Evolutionary conservation across 139 green algal genomes (phyloP).

Genomic region (Chlorella vulgaris): DNA sequence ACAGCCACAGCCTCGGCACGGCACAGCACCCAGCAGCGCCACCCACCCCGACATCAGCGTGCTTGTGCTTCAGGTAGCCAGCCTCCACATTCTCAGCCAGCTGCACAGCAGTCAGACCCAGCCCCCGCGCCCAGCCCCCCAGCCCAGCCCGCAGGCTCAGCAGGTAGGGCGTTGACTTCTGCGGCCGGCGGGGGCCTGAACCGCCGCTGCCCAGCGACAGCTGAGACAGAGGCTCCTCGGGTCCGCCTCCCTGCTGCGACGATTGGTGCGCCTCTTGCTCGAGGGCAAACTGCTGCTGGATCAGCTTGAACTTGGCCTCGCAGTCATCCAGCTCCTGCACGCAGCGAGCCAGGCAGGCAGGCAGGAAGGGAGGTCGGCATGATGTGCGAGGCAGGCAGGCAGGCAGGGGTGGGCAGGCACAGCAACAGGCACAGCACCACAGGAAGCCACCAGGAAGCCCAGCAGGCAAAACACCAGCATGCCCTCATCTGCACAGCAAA

Average conservation of each 20-base stretch:
- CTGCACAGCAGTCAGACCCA: constrained; percentile 51
- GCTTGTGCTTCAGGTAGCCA: constrained; percentile 54
- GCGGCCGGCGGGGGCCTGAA: background rate
- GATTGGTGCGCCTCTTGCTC: background rate
- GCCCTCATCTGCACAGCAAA: too few species aligned
- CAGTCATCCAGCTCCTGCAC: constrained; percentile 46
- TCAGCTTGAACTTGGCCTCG: constrained; percentile 49
- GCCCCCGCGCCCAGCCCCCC: constrained; percentile 13
- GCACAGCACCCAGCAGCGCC: background rate
- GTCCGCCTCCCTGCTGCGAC: constrained; percentile 11
- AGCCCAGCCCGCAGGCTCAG: constrained; percentile 38
- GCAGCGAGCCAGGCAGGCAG: background rate
- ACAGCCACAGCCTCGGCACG: too few species aligned
- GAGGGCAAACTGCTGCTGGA: background rate
- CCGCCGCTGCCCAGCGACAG: background rate
- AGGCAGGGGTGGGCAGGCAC: too few species aligned
- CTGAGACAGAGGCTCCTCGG: constrained; percentile 18
- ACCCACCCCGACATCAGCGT: constrained; percentile 34
- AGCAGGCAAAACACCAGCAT: too few species aligned
- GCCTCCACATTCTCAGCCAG: constrained; percentile 70
- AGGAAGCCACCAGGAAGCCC: too few species aligned
- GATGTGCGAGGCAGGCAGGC: too few species aligned
- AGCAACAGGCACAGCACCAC: too few species aligned
- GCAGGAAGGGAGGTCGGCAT: background rate
- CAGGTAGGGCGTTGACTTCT: constrained; percentile 1